A percentile compares a stretch with the other conserved stretches of the same genome.
Evolutionary conservation across 148 eudicot genomes (phyloP).

Genomic region (Camellia granthamiana): DNA sequence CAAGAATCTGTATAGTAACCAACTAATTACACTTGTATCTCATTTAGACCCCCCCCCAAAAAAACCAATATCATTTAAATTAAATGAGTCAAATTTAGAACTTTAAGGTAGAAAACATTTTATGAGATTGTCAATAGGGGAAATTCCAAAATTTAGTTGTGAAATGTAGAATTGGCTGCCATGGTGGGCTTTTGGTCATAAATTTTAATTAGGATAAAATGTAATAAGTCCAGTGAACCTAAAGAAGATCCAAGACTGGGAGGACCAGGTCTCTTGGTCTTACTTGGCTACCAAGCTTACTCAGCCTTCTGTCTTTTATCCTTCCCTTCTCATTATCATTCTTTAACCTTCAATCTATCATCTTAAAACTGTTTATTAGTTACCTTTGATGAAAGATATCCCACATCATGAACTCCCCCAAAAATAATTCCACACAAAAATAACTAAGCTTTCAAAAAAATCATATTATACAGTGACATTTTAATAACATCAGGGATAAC

Average conservation of each 20-base stretch:
- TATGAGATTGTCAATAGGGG: background rate
- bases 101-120: background rate
- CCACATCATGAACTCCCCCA: too few species aligned
- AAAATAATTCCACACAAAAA: too few species aligned
- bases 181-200: background rate
- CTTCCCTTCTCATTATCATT: too few species aligned
- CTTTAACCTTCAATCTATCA: too few species aligned
- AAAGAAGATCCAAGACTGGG: background rate
- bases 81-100: background rate
- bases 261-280: background rate
- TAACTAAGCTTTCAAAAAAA: too few species aligned
- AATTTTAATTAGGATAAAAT: too few species aligned
- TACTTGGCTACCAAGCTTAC: background rate
- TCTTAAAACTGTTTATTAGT: too few species aligned
- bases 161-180: background rate
- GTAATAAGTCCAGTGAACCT: background rate
- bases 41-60: background rate
- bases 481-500: too few species aligned
- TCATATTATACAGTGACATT: too few species aligned
- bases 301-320: background rate
- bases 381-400: too few species aligned
- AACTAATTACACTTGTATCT: background rate
- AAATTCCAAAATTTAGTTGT: too few species aligned
- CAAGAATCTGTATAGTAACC: background rate
- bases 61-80: background rate